Evolutionary conservation across 306 rosid genomes (phyloP), one percentile per base, ranked within the genome.

Genomic region (Malus fusca): DNA sequence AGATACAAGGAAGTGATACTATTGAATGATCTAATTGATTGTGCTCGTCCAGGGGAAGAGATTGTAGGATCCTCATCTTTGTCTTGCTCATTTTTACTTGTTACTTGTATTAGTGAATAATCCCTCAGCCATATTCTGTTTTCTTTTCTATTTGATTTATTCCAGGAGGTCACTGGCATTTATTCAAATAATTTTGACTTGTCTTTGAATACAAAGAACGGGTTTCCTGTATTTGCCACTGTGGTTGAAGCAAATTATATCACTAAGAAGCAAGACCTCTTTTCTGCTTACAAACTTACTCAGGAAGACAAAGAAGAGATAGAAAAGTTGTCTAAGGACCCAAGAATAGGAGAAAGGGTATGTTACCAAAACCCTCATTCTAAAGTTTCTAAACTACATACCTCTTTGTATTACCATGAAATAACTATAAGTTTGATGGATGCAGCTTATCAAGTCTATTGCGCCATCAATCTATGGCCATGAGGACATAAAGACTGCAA

Each of bases 11-110:
- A 95, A 90, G 97, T 92, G 76, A 95, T 95, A 78, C 78, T 95
- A 18, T 80, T 95, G 92, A 95, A 95, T 78, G 99, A 95, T 87
- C 85, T 92, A 78, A 95, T 95, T 82, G 99, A 95, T 75, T 95
- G 99, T 80, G 99, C 99, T 35, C 96, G 99, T 44, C 99, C 99
- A 43, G 99, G 99, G 30, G 99, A 95, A 92, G 97, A 95, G 82
- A 95, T 95, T 78, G 99, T 95, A 92, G 3, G 40, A 23, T 80
- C 68, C 82, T 79, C 72, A 46, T 58, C 83, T 52, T 68, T 0
- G 46, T 78, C 76, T 85, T 82, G 13, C 22, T 78, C 76, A 37
- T 40, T 73, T 79, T 71, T 48, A 11, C 43, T 73, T 61, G 55
- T 35, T 53, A 35, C n/a, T 12, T 48, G 25, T 72, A 51, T 79